Conservation (phyloP, 2,329 filamentous ascomycete genomes). For the Ophiosphaerella herpotricha region DNA sequence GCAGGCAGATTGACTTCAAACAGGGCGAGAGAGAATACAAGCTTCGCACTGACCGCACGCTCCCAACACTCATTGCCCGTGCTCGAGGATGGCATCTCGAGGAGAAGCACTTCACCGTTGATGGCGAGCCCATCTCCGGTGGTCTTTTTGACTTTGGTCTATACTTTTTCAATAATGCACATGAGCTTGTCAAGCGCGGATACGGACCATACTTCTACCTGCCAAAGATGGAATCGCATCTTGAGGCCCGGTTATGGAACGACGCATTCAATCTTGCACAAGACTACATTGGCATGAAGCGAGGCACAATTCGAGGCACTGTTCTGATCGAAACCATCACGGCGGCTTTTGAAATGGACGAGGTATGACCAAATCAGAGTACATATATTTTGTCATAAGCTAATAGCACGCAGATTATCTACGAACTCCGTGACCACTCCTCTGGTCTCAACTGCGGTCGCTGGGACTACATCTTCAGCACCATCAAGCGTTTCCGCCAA, state of each 20-base stretch:
- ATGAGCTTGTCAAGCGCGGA: slow-evolving; percentile 82
- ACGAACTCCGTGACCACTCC: slow-evolving; percentile 95
- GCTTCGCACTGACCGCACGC: slow-evolving; percentile 83
- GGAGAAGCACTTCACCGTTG: slow-evolving; percentile 96
- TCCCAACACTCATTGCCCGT: slow-evolving; percentile 90
- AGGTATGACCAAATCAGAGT: slow-evolving; percentile 50
- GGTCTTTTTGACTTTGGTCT: slow-evolving; percentile 96
- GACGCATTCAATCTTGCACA: slow-evolving; percentile 96
- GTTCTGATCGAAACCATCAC: slow-evolving; percentile 98
- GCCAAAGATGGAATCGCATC: slow-evolving; percentile 96
- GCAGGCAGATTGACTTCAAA: slow-evolving; percentile 94
- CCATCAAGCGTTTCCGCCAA: slow-evolving; percentile 99
- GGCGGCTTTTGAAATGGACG: slow-evolving; percentile 99
- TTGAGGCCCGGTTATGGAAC: slow-evolving; percentile 97
- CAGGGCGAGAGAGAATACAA: slow-evolving; percentile 96
- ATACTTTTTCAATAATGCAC: slow-evolving; percentile 98
- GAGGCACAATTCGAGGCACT: slow-evolving; percentile 92
- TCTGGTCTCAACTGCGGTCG: slow-evolving; percentile 96
- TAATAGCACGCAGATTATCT: slow-evolving; percentile 73
- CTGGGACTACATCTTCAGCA: slow-evolving; percentile 99
- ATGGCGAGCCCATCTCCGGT: slow-evolving; percentile 92
- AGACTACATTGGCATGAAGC: slow-evolving; percentile 85
- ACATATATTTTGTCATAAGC: not conserved
- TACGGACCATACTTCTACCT: slow-evolving; percentile 96
- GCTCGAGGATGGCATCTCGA: slow-evolving; percentile 97